Evolutionary conservation across 768 basidiomycete genomes (phyloP).

Genomic region (Russula abietina): DNA sequence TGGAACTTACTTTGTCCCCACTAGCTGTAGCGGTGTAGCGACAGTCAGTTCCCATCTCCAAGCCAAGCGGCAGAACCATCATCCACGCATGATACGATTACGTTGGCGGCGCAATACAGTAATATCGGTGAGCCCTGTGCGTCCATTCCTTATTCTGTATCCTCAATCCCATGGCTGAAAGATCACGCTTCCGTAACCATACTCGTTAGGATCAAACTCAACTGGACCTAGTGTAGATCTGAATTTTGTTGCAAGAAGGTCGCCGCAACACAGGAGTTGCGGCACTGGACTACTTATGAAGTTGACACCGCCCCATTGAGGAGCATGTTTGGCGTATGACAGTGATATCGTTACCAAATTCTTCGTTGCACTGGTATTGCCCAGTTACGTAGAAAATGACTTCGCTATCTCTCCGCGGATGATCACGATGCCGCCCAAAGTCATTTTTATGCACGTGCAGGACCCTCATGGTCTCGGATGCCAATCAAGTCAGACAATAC

Average conservation of each 20-base stretch:
- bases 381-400: too few relatives aligned
- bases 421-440: too few relatives aligned
- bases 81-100: neutral
- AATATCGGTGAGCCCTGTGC: neutral
- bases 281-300: too few relatives aligned
- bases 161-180: constrained; percentile 35
- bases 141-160: constrained; percentile 44
- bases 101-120: neutral
- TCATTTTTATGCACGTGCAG: too few relatives aligned
- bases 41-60: neutral
- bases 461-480: constrained; percentile 35
- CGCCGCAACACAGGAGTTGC: neutral
- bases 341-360: neutral
- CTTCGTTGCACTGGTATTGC: neutral
- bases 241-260: neutral
- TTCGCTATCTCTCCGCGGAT: too few relatives aligned
- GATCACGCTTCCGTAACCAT: neutral
- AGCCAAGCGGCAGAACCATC: neutral
- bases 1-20: neutral
- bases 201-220: too few relatives aligned
- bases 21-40: neutral
- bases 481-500: constrained; percentile 41
- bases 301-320: constrained; percentile 46
- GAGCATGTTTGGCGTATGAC: constrained; percentile 33
- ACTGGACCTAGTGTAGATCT: neutral